Conservation (phyloP, 805 yeast species). For the Candida pini region DNA sequence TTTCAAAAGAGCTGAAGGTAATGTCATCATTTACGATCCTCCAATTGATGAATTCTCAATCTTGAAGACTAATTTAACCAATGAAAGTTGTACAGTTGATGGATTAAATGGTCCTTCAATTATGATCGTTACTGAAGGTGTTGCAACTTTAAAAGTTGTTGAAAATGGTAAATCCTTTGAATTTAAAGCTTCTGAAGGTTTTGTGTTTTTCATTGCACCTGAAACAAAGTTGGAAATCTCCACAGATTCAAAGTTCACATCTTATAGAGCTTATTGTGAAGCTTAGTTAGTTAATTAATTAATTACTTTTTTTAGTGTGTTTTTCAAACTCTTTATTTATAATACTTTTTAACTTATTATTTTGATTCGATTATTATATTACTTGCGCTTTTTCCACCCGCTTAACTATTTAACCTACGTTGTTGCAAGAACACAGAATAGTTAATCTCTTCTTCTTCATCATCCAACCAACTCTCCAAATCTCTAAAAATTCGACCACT, state of each 20-base stretch:
- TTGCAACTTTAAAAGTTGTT: conserved; percentile 52
- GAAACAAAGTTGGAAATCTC: conserved; percentile 56
- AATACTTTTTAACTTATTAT: not conserved
- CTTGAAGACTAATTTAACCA: conserved; percentile 59
- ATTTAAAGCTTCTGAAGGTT: conserved; percentile 60
- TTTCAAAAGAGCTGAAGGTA: conserved; percentile 58
- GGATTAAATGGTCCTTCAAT: conserved; percentile 84
- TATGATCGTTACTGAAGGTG: conserved; percentile 76
- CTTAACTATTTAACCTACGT: conserved; percentile 4
- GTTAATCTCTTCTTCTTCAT: conserved; percentile 22
- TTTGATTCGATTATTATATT: not conserved
- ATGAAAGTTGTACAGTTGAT: conserved; percentile 49
- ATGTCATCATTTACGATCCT: conserved; percentile 74
- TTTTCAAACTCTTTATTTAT: not conserved
- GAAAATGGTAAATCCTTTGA: conserved; percentile 35
- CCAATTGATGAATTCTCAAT: conserved; percentile 97
- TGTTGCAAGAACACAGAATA: conserved; percentile 6
- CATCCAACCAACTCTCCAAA: conserved; percentile 52
- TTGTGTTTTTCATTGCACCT: conserved; percentile 82
- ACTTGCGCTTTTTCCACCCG: not conserved
- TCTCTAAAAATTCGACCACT: conserved; percentile 58
- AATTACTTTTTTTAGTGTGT: not conserved
- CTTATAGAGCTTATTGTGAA: conserved; percentile 90
- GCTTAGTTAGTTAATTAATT: conserved; percentile 30
- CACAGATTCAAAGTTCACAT: conserved; percentile 53